These are phyloP conservation scores for Taxillus chinensis DNA, from an alignment of 164 flowering plant species.

Conservation along the genomic window DNA sequence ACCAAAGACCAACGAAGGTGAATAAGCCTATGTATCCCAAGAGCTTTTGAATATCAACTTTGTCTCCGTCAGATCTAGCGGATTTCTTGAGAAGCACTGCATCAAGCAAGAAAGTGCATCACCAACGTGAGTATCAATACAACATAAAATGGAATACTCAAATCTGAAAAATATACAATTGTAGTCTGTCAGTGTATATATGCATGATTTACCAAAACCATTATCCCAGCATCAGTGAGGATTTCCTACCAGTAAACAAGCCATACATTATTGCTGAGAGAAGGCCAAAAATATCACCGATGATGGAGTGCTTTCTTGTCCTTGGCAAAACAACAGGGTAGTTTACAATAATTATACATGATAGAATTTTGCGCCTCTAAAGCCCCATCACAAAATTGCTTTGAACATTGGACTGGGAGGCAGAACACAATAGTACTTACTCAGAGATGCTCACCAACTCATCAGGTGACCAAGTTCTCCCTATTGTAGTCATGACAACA, in stretches of 20 bases:
- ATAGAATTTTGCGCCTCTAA: not conserved
- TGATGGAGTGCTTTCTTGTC: slow-evolving; percentile 29
- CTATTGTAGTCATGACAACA: slow-evolving; percentile 53
- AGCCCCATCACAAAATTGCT: too few relatives aligned
- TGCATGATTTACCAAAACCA: slow-evolving; percentile 1
- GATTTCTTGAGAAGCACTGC: slow-evolving; percentile 51
- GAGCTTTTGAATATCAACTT: slow-evolving; percentile 48
- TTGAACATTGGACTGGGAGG: too few relatives aligned
- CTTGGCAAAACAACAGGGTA: slow-evolving; percentile 15
- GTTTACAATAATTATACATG: not conserved
- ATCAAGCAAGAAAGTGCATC: slow-evolving; percentile 5
- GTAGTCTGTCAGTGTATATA: not conserved
- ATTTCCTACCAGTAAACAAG: slow-evolving; percentile 38
- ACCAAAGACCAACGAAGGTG: slow-evolving; percentile 53
- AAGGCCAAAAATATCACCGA: slow-evolving; percentile 46
- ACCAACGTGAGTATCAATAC: not conserved
- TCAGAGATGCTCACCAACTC: slow-evolving; percentile 27
- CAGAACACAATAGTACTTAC: slow-evolving; percentile 16
- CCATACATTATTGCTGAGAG: slow-evolving; percentile 45
- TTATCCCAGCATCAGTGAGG: not conserved
- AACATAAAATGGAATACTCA: too few relatives aligned
- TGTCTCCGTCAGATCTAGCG: slow-evolving; percentile 48
- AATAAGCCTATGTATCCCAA: slow-evolving; percentile 62
- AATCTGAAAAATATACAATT: too few relatives aligned
- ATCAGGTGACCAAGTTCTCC: slow-evolving; percentile 51